These are phyloP conservation scores for Juglanconis oblonga DNA, from an alignment of 2,329 filamentous ascomycete genomes.

Conservation along the genomic window DNA sequence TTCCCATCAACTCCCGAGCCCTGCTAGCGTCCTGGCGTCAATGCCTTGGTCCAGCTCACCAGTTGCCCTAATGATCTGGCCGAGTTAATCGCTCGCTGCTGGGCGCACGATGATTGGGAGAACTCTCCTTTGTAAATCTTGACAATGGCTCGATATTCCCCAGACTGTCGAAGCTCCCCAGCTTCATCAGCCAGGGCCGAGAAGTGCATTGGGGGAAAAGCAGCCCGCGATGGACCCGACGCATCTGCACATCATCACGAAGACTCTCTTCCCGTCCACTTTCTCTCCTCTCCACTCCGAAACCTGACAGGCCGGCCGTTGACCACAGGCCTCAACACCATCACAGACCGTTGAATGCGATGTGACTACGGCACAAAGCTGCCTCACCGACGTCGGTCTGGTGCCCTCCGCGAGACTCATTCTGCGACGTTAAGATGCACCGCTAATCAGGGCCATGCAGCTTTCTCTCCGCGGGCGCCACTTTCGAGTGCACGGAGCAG, in stretches of 20 bases:
- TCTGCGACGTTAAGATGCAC: slow-evolving; percentile 5
- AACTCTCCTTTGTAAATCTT: background rate
- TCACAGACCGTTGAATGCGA: background rate
- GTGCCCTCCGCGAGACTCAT: background rate
- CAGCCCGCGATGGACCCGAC: background rate
- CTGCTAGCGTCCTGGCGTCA: background rate
- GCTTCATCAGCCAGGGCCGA: background rate
- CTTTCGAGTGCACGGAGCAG: slow-evolving; percentile 1
- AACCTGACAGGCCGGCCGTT: no score
- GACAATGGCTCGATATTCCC: background rate
- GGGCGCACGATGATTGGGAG: background rate
- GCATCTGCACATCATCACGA: slow-evolving; percentile 1
- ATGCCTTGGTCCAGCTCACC: background rate
- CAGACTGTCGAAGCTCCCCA: background rate
- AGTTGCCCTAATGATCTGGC: background rate
- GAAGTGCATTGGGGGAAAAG: slow-evolving; percentile 3
- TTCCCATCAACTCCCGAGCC: slow-evolving; percentile 1
- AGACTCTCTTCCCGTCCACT: background rate
- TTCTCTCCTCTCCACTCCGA: no score
- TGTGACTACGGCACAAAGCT: background rate
- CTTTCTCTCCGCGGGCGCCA: background rate
- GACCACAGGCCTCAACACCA: background rate
- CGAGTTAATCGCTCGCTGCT: background rate
- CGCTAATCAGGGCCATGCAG: slow-evolving; percentile 5
- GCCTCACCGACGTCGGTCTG: background rate